Base-by-base conservation (phyloP, 106 monocot species). In the Allium fistulosum region DNA sequence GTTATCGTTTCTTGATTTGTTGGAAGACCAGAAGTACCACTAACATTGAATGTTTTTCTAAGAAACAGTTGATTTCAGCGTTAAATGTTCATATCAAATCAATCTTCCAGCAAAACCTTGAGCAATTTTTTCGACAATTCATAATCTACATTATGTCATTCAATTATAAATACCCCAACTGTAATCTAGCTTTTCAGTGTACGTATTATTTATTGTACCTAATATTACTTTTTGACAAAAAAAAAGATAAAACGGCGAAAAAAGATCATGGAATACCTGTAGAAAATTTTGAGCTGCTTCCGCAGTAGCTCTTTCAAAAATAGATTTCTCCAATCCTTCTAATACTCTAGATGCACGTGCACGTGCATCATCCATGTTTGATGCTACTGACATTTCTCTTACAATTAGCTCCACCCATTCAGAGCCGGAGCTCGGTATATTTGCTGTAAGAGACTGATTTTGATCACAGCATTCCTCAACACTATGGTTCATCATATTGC, bases 401-500 rank as follows among this genome's bases (percentile, higher is more conserved):
- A 90, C 90, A 72, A 94, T 70, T 14, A 90, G 76, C 62, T 90
- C 87, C 53, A 90, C 85, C 94, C 94, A 94, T 76, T 87, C 80
- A 69, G 94, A 78, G 14, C 94, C 87, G 53, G 64, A 48, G 45
- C 12, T 48, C 48, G 64, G 47, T 8, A 64, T 46, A 64, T 64
- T 64, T 8, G 8, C 48, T 5, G 15, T 10, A 47, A n/a, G 48
- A 15, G 11, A 64, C 16, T 9, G 64, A 48, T 48, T 64, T 48
- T n/a, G 8, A 12, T 46, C 46, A 64, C 6, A 15, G 17, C 46
- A 46, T 6, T 48, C 48, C 16, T 7, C 48, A 27, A 46, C 64
- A 48, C 14, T 48, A 48, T 15, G 48, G 17, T 8, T 64, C 64
- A 37, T 37, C 37, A 48, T 2, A 64, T 13, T 64, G 8, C 47